A percentile compares a stretch with the other conserved stretches of the same genome.
These are phyloP conservation scores for Tolypocladium nubicola DNA, from an alignment of 2,329 filamentous ascomycete genomes.

Conservation along the genomic window DNA sequence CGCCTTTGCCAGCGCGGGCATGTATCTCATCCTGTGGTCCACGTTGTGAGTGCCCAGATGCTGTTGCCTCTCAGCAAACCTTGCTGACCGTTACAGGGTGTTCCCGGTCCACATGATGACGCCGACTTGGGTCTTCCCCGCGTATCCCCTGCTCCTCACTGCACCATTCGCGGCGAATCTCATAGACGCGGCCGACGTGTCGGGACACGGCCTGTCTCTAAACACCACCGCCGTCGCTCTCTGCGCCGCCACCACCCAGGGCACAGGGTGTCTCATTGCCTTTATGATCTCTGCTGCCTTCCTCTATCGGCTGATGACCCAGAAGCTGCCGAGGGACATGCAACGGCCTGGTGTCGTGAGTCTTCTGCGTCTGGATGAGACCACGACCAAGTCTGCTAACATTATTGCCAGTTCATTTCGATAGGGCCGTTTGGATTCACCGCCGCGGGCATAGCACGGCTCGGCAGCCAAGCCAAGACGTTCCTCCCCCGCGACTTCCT, in stretches of 20 bases:
- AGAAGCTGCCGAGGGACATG: constrained; percentile 68
- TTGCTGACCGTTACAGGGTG: constrained; percentile 19
- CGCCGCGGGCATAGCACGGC: constrained; percentile 34
- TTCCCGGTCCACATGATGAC: constrained; percentile 74
- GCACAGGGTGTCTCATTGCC: constrained; percentile 44
- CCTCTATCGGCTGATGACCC: constrained; percentile 79
- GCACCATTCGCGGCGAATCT: constrained; percentile 60
- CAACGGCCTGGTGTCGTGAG: constrained; percentile 62
- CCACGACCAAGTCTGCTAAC: neutral
- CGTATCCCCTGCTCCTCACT: constrained; percentile 68
- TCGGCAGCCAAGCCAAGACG: constrained; percentile 30
- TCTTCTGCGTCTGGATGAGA: neutral
- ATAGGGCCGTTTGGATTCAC: constrained; percentile 63
- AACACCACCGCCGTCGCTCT: constrained; percentile 36
- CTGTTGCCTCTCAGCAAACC: neutral
- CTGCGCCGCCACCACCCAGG: constrained; percentile 39
- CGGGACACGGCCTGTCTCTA: too few relatives aligned
- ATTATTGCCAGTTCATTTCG: constrained; percentile 52
- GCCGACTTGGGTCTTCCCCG: constrained; percentile 79
- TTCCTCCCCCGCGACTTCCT: constrained; percentile 34
- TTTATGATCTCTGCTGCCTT: constrained; percentile 80
- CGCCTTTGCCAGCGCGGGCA: constrained; percentile 54
- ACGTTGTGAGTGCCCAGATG: constrained; percentile 31
- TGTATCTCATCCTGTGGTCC: constrained; percentile 66
- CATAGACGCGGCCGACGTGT: constrained; percentile 29